phyloP scores from a whole-genome alignment of 179 eudicot species.

The Beta lomatogona region DNA sequence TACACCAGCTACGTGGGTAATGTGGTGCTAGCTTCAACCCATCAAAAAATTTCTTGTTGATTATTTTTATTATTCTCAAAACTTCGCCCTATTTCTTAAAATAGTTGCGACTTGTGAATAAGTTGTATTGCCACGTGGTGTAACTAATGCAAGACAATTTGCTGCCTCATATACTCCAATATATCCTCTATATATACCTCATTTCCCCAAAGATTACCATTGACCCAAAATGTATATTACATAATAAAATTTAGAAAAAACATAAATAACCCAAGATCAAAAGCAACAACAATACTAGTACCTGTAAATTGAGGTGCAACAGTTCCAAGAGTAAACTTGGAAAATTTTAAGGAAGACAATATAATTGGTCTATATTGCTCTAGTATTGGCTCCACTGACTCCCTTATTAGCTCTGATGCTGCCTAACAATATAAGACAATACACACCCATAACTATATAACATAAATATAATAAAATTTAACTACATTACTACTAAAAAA shows the following conservation, averaged over 20 bases:
- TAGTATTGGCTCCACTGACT: conserved; percentile 76
- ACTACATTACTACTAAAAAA: background rate
- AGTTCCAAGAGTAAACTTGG: conserved; percentile 86
- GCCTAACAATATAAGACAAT: conserved; percentile 47
- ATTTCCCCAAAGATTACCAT: background rate
- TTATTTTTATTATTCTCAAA: no score
- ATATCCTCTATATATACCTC: background rate
- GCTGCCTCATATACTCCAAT: background rate
- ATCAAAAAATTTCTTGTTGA: no score
- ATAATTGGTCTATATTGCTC: conserved; percentile 78
- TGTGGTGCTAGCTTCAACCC: no score
- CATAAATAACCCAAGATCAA: background rate
- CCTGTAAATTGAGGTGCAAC: conserved; percentile 98
- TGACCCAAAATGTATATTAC: background rate
- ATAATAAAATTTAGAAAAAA: background rate
- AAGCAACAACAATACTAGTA: conserved; percentile 26
- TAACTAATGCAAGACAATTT: no score
- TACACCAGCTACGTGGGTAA: no score
- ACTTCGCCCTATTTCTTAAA: no score
- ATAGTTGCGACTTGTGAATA: no score
- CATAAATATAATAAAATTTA: background rate
- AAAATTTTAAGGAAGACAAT: conserved; percentile 70
- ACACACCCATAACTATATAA: background rate
- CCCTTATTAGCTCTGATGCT: conserved; percentile 80
- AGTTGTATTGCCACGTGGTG: no score